phyloP scores from a whole-genome alignment of 495 filamentous ascomycete genomes.

The Penicillium pancosmium region DNA sequence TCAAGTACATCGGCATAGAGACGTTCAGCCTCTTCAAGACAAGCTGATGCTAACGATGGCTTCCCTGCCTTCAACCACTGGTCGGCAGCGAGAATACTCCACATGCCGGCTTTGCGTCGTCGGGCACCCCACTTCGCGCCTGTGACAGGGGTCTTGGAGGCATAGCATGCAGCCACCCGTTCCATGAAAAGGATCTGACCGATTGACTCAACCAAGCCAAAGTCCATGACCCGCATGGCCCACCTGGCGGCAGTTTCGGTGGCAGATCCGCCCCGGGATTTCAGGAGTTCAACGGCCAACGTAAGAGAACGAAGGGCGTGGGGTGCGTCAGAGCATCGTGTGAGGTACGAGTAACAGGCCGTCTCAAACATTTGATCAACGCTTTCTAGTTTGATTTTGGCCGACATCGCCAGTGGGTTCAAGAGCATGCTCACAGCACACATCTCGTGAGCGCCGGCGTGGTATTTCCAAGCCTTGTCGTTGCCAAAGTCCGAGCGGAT shows the following conservation, averaged over 20 bases:
- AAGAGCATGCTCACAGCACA: constrained; percentile 79
- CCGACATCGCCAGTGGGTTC: constrained; percentile 66
- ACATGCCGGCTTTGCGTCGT: constrained; percentile 82
- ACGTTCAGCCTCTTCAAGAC: constrained; percentile 68
- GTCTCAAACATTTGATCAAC: constrained; percentile 85
- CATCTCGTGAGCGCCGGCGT: constrained; percentile 94
- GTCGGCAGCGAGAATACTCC: constrained; percentile 82
- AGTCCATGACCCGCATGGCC: constrained; percentile 78
- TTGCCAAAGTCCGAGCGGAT: constrained; percentile 84
- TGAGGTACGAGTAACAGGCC: constrained; percentile 88
- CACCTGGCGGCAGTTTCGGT: constrained; percentile 87
- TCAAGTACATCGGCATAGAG: constrained; percentile 66
- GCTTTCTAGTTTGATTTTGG: constrained; percentile 74
- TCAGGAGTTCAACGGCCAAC: constrained; percentile 78
- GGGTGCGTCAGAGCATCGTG: constrained; percentile 73
- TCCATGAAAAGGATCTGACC: constrained; percentile 82
- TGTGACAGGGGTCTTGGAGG: constrained; percentile 65
- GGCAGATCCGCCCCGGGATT: constrained; percentile 72
- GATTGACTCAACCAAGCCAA: constrained; percentile 69
- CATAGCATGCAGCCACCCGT: constrained; percentile 81
- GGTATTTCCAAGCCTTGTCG: constrained; percentile 95
- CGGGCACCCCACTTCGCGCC: constrained; percentile 68
- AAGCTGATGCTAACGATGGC: constrained; percentile 66
- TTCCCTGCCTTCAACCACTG: constrained; percentile 77
- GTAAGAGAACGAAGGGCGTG: constrained; percentile 76